Conservation (phyloP, 495 filamentous ascomycete genomes). For the Chaetomium tenue region DNA sequence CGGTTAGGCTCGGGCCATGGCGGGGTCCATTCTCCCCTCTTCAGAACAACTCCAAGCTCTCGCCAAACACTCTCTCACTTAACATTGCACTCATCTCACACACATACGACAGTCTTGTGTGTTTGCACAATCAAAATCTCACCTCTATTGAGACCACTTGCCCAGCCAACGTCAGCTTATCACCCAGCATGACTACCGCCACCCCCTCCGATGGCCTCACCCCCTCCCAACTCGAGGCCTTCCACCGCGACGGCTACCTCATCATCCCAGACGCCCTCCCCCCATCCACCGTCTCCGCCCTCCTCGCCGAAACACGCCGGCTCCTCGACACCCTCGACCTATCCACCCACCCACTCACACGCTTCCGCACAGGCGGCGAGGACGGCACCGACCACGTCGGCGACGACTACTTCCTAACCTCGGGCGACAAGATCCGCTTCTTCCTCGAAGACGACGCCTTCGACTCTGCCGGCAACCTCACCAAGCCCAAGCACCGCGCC, state of each 20-base stretch:
- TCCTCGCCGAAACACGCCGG: conserved; percentile 70
- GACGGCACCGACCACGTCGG: conserved; percentile 72
- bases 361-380: conserved; percentile 77
- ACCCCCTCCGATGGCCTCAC: conserved; percentile 56
- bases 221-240: conserved; percentile 65
- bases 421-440: conserved; percentile 87
- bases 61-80: neutral
- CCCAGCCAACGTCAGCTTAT: neutral
- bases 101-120: neutral
- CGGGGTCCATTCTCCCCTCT: conserved; percentile 16
- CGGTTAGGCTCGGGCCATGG: neutral
- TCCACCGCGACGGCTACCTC: conserved; percentile 82
- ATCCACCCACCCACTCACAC: conserved; percentile 82
- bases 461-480: conserved; percentile 55
- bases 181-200: conserved; percentile 10
- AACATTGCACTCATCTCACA: neutral
- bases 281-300: conserved; percentile 57
- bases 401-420: conserved; percentile 89
- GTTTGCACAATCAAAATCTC: neutral
- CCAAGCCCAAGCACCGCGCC: conserved; percentile 72
- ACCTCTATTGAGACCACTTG: neutral
- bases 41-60: neutral
- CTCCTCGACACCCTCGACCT: conserved; percentile 76
- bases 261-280: conserved; percentile 78
- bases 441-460: conserved; percentile 95